These are phyloP conservation scores for Fagopyrum esculentum DNA, from an alignment of 148 eudicot species.

Conservation along the genomic window DNA sequence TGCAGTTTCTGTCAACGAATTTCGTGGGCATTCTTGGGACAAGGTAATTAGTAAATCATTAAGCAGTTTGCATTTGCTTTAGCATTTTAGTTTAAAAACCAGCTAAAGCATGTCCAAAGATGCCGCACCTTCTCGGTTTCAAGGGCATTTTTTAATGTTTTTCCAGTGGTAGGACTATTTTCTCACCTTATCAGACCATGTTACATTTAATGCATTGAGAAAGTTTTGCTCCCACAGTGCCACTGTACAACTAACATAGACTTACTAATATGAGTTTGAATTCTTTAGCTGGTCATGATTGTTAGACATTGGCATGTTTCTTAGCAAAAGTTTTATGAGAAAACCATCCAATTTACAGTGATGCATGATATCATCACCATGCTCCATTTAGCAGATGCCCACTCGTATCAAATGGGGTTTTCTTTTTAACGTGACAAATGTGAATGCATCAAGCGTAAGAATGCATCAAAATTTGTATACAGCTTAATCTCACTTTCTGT, in stretches of 20 bases:
- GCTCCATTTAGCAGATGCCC: neutral
- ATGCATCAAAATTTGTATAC: neutral
- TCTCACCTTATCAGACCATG: neutral
- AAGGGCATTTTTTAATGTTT: neutral
- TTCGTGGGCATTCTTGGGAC: conserved; percentile 94
- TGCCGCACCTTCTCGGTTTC: neutral
- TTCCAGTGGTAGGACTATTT: neutral
- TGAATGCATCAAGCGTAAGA: neutral
- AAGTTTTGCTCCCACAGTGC: neutral
- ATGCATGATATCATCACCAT: neutral
- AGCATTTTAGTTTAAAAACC: neutral
- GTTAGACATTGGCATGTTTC: neutral
- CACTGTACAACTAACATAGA: neutral
- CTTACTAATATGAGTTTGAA: neutral
- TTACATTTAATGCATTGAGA: neutral
- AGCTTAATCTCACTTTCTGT: neutral
- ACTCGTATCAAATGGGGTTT: neutral
- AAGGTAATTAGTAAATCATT: conserved; percentile 40
- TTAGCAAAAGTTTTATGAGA: neutral
- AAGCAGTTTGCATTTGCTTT: neutral
- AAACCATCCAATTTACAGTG: neutral
- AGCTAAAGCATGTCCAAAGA: neutral
- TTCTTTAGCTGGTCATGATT: neutral
- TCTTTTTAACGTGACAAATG: neutral
- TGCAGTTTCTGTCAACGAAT: conserved; percentile 90